Evolutionary conservation across 2,329 filamentous ascomycete genomes (phyloP), one percentile per base, ranked within the genome.

Genomic region (Arthrobotrys entomopaga): DNA sequence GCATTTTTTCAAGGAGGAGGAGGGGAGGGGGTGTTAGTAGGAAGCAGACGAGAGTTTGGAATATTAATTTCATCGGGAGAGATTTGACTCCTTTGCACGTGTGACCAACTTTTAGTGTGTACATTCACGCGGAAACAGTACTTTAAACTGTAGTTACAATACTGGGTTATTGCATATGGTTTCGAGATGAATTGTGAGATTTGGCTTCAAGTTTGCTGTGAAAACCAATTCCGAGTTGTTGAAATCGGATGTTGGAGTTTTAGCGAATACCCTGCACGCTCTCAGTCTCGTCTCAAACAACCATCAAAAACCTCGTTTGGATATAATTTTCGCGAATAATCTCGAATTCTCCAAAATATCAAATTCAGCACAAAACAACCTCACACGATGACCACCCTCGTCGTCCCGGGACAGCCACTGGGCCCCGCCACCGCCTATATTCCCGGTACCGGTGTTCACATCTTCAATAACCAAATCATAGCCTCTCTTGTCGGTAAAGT

Each of bases 371-470:
- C n/a, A 34, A 24, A 48, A 34, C 24, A n/a, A 56, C 16, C 29
- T 24, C 49, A 46, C 59, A 52, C 26, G 57, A 73, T 65, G 60
- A 56, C 70, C 29, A 26, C 71, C 16, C 57, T 92, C 78, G 91
- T 90, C 64, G 86, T 96, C 54, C 95, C 95, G 10, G 95, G 95
- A 80, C 91, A 95, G 81, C 83, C 88, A 52, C 87, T 99, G 46
- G 93, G 91, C 29, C 83, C 89, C 16, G 82, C 85, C 16, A 84
- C 86, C 65, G 87, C 88, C 77, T 93, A 90, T 82, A 82, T 86
- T 46, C 86, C 92, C 26, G 94, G 94, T 13, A 85, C 91, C 10
- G 95, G 94, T 77, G 97, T 93, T 0, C 92, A 98, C 81, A 85
- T 96, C 77, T 86, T 92, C 82, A 85, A 90, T 76, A 85, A 87